Evolutionary conservation across 2,329 filamentous ascomycete species (phyloP), one percentile per base, ranked within the genome.

Genomic region (Aspergillus thermomutatus): DNA sequence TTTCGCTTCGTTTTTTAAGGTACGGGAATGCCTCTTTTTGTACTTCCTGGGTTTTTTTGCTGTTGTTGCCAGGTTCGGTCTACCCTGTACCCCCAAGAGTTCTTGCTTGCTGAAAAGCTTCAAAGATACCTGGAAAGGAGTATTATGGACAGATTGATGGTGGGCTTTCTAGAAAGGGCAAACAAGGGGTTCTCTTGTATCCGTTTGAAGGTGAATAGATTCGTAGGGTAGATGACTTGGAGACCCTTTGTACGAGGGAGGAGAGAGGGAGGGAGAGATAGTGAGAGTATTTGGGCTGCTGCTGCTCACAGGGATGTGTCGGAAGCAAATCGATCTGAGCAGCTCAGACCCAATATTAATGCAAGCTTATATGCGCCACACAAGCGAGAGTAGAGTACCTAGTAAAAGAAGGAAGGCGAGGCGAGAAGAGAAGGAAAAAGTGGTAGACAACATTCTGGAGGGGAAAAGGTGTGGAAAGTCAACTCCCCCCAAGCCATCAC

Each of bases 401-500:
- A 34, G 46, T 37, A 47, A 57, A 49, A 25, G 28, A 53, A 53
- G 46, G 54, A 57, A 49, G 58, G 58, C 47, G 50, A 57, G 53
- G 41, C 53, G 45, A 54, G 53, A 45, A 45, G 19, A 45, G 41
- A 45, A 45, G 10, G 19, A 5, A 23, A 45, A 45, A 45, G 19
- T 23, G 19, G 19, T 45, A 23, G 41, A 11, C 41, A 45, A 23
- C 41, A 45, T 45, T 45, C 10, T 45, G 31, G 23, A 54, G 55
- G 51, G 56, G 34, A 57, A 60, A 65, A 59, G 62, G 57, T 55
- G 59, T 55, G 52, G 57, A 61, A 37, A 65, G 68, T 69, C 63
- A 68, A 61, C 60, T 56, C 59, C 52, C 52, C 31, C 52, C 57
- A 41, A 26, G 21, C 51, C 61, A 64, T 73, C 70, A 73, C 70